These are phyloP conservation scores for Sporisorium scitamineum DNA, from an alignment of 1,284 basidiomycete species.

Conservation along the genomic window DNA sequence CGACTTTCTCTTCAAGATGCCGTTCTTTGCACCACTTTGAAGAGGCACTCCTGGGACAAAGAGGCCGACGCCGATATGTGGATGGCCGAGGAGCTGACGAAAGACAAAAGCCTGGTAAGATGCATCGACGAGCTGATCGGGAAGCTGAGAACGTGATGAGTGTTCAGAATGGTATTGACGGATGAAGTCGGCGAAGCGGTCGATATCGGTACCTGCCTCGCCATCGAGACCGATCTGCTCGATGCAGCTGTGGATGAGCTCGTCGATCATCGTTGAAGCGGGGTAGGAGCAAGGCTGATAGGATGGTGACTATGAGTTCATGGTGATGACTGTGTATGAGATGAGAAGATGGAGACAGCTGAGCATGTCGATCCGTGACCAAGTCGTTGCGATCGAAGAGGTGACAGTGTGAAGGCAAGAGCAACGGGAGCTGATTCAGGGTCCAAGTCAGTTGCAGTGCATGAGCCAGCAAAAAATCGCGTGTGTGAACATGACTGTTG, in stretches of 20 bases:
- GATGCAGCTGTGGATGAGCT: slow-evolving; percentile 79
- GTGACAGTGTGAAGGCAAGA: not conserved
- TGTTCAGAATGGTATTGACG: slow-evolving; percentile 74
- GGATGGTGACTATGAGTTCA: not conserved
- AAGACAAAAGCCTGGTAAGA: slow-evolving; percentile 83
- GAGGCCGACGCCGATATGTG: slow-evolving; percentile 78
- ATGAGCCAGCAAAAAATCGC: not conserved
- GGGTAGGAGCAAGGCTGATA: not conserved
- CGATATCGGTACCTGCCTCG: slow-evolving; percentile 80
- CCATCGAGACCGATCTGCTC: slow-evolving; percentile 84
- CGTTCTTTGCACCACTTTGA: slow-evolving; percentile 21
- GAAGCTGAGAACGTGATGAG: slow-evolving; percentile 67
- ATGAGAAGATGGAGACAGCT: not conserved
- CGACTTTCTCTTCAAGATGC: slow-evolving; percentile 15
- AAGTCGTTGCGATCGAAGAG: not conserved
- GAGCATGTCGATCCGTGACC: not conserved
- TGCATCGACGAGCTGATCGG: slow-evolving; percentile 77
- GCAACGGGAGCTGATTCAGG: slow-evolving; percentile 7
- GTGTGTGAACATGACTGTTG: slow-evolving; percentile 6
- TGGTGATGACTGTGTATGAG: not conserved
- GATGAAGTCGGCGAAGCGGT: slow-evolving; percentile 78
- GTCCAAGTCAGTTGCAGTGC: slow-evolving; percentile 3
- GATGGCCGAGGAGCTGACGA: slow-evolving; percentile 79
- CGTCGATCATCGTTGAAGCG: slow-evolving; percentile 74
- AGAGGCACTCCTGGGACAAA: slow-evolving; percentile 20